These are phyloP conservation scores for Lactarius quietus DNA, from an alignment of 768 basidiomycete species.

Conservation along the genomic window DNA sequence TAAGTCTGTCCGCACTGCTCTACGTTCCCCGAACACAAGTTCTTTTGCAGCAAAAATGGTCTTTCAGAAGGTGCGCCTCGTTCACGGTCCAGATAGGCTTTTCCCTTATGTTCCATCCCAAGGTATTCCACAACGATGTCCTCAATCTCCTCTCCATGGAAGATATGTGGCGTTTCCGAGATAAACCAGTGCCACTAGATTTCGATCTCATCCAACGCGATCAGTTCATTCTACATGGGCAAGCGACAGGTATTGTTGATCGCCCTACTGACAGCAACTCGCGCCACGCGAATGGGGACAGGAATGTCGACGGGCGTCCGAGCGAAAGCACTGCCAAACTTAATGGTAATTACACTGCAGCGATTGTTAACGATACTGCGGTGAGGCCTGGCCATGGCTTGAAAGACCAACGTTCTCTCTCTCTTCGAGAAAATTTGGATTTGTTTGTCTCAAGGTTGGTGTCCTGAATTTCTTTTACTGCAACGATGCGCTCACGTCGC, in stretches of 20 bases:
- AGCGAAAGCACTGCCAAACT: slow-evolving; percentile 26
- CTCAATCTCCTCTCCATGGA: slow-evolving; percentile 85
- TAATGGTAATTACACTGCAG: slow-evolving; percentile 16
- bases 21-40: slow-evolving; percentile 43
- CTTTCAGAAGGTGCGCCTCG: slow-evolving; percentile 72
- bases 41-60: slow-evolving; percentile 60
- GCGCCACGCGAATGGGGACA: slow-evolving; percentile 24
- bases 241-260: slow-evolving; percentile 15
- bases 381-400: slow-evolving; percentile 37
- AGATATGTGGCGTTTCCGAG: slow-evolving; percentile 94
- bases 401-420: slow-evolving; percentile 79
- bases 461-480: background rate
- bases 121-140: slow-evolving; percentile 91
- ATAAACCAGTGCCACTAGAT: slow-evolving; percentile 81
- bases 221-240: slow-evolving; percentile 46
- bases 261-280: slow-evolving; percentile 30
- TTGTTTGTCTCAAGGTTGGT: slow-evolving; percentile 82
- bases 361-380: slow-evolving; percentile 4
- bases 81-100: background rate
- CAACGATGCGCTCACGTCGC: slow-evolving; percentile 4
- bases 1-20: slow-evolving; percentile 65
- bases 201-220: slow-evolving; percentile 71
- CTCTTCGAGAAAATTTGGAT: slow-evolving; percentile 73
- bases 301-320: slow-evolving; percentile 2
- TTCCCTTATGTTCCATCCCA: slow-evolving; percentile 1